A percentile compares a stretch with the other conserved stretches of the same genome.
phyloP scores from a whole-genome alignment of 2,329 filamentous ascomycete species.

The Hansfordia pulvinata region DNA sequence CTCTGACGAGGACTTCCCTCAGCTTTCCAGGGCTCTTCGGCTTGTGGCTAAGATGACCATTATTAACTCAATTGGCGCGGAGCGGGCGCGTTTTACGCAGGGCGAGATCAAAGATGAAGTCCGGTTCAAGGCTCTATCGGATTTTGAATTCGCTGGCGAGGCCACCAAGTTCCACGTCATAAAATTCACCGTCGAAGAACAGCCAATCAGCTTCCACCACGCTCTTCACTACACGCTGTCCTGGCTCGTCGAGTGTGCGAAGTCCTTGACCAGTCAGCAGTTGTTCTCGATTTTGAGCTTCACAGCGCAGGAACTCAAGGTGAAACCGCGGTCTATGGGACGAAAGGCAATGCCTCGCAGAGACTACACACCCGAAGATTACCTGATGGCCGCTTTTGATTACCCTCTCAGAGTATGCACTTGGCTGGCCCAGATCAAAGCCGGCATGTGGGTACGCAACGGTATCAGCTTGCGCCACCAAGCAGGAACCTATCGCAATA shows the following conservation, averaged over 20 bases:
- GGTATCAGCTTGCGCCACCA: conserved; percentile 93
- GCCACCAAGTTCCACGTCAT: conserved; percentile 53
- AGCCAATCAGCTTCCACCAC: conserved; percentile 94
- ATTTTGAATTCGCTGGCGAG: conserved; percentile 66
- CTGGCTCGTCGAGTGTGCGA: conserved; percentile 86
- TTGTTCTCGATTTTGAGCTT: conserved; percentile 60
- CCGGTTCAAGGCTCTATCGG: conserved; percentile 62
- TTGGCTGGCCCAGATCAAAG: conserved; percentile 96
- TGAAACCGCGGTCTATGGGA: conserved; percentile 49
- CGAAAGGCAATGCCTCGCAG: conserved; percentile 40
- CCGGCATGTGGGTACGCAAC: conserved; percentile 96
- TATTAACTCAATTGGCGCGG: conserved; percentile 77
- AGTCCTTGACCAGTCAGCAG: conserved; percentile 54
- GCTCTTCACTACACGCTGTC: conserved; percentile 91
- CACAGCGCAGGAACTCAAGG: conserved; percentile 54
- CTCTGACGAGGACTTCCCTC: conserved; percentile 46
- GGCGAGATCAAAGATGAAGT: conserved; percentile 81
- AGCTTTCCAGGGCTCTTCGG: conserved; percentile 58
- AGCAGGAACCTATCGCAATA: conserved; percentile 83
- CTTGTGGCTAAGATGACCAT: conserved; percentile 74
- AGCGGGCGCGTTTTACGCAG: conserved; percentile 71
- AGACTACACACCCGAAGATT: conserved; percentile 56
- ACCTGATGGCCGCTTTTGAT: conserved; percentile 79
- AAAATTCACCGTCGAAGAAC: conserved; percentile 76
- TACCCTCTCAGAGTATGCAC: conserved; percentile 86